Percentiles rank a stretch among this genome's conserved stretches.
Evolutionary conservation across 2,329 filamentous ascomycete genomes (phyloP).

Genomic region (Cucurbitaria berberidis): DNA sequence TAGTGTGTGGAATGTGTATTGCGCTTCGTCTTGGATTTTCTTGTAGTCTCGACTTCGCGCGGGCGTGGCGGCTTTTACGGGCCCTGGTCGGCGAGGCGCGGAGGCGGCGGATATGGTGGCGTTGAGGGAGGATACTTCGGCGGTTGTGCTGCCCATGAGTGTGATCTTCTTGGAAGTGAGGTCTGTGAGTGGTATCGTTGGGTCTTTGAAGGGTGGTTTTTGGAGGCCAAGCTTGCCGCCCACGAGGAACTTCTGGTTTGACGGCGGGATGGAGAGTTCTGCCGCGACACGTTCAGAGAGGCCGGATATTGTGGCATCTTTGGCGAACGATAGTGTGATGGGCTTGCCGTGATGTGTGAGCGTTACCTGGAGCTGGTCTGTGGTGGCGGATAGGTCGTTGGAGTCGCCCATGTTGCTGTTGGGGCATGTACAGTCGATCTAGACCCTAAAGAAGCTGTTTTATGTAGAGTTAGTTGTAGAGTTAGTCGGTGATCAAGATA

Average conservation of each 20-base stretch:
- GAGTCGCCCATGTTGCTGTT: slow-evolving; percentile 21
- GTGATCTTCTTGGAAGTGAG: slow-evolving; percentile 66
- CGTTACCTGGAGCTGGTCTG: slow-evolving; percentile 48
- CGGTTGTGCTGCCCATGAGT: slow-evolving; percentile 67
- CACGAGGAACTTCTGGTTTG: slow-evolving; percentile 72
- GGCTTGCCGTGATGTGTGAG: slow-evolving; percentile 63
- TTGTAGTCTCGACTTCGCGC: slow-evolving; percentile 54
- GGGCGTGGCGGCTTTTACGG: slow-evolving; percentile 50
- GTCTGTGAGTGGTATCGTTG: slow-evolving; percentile 56
- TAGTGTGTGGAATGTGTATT: slow-evolving; percentile 82
- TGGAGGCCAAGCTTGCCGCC: slow-evolving; percentile 69
- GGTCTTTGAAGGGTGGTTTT: slow-evolving; percentile 68
- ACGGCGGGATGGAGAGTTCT: slow-evolving; percentile 63
- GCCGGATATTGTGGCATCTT: slow-evolving; percentile 61
- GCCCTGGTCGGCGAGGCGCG: slow-evolving; percentile 48
- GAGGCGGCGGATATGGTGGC: slow-evolving; percentile 48
- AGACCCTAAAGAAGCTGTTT: not conserved
- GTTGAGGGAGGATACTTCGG: slow-evolving; percentile 64
- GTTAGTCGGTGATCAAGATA: slow-evolving; percentile 41
- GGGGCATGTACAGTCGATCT: slow-evolving; percentile 1
- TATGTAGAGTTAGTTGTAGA: slow-evolving; percentile 21
- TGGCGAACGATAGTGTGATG: slow-evolving; percentile 56
- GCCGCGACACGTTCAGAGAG: slow-evolving; percentile 65
- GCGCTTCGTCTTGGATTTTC: slow-evolving; percentile 62
- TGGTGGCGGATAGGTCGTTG: slow-evolving; percentile 8